These are phyloP conservation scores for Tuber brumale DNA, from an alignment of 495 filamentous ascomycete genomes.

Conservation along the genomic window DNA sequence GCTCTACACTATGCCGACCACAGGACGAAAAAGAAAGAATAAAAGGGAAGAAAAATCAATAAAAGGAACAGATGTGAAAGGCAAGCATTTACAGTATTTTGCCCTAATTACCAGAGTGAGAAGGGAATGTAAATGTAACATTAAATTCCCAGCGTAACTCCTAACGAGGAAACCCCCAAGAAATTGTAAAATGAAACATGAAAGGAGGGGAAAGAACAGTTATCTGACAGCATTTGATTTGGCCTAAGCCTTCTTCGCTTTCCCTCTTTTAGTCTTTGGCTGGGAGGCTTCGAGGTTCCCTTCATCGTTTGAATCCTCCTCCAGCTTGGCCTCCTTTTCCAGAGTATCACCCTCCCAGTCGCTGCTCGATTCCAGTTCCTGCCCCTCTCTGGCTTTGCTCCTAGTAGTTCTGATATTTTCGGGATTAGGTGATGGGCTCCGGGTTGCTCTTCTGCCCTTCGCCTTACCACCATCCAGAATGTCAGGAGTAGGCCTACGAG, in stretches of 20 bases:
- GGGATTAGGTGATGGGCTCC: constrained; percentile 37
- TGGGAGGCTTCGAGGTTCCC: constrained; percentile 28
- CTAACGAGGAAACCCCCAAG: background rate
- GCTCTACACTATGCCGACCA: background rate
- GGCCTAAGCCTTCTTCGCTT: constrained; percentile 16
- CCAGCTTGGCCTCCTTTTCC: constrained; percentile 17
- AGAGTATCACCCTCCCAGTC: constrained; percentile 14
- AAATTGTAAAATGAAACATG: background rate
- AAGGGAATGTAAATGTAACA: background rate
- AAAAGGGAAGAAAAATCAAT: background rate
- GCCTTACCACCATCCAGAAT: constrained; percentile 23
- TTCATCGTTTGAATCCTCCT: constrained; percentile 23
- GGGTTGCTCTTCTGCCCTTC: constrained; percentile 39
- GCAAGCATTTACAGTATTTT: background rate
- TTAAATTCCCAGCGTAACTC: background rate
- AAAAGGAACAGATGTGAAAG: background rate
- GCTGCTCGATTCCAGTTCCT: constrained; percentile 14
- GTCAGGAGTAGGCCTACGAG: constrained; percentile 34
- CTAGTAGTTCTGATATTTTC: constrained; percentile 38
- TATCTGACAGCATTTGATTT: constrained; percentile 11
- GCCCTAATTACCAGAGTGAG: background rate
- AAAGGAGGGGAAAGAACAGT: constrained; percentile 10
- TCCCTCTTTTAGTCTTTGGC: constrained; percentile 20
- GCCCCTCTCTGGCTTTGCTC: constrained; percentile 45
- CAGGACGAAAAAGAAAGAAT: background rate